Evolutionary conservation across 805 yeast species (phyloP), one percentile per base, ranked within the genome.

Genomic region (Cyberlindnera japonica): DNA sequence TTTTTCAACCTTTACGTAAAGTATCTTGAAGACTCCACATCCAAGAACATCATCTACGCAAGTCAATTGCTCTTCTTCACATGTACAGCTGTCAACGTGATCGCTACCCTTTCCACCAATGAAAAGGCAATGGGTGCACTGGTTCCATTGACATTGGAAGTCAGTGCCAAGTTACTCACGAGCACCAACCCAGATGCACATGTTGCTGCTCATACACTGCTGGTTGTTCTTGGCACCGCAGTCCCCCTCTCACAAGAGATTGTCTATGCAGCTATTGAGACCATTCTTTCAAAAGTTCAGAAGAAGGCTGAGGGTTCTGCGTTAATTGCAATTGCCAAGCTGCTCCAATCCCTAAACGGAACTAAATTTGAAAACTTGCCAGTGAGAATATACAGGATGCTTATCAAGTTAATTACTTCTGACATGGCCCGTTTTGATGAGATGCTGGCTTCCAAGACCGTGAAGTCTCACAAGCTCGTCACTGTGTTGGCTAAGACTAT

Each of bases 11-110:
- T 87, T 22, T 83, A 88, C 54, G 69, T 83, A 22, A 72, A 72
- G 47, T 81, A 75, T 56, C 42, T 69, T 32, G 57, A 58, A 40
- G 65, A 57, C 37, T 55, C 63, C 20, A 63, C 87, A 29, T 58
- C 71, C 14, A 75, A 75, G 47, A 71, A 71, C 34, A 74, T 75
- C 33, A 72, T 80, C 10, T 86, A 78, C 62, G 78, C 83, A 44
- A 74, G 75, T 37, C 84, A 84, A 57, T 67, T 90, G 40, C 77
- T 91, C 12, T 90, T 93, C 58, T 85, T 83, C 65, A 76, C 90
- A 13, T 77, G 95, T 31, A 70, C 78, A 48, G 67, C 84, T 16
- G 78, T 89, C 48, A 69, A 82, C 21, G 67, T 87, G 42, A 81
- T 90, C 33, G 77, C 89, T 0, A 64, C 77, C 57, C 75, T 64